These are phyloP conservation scores for Plenodomus tracheiphilus DNA, from an alignment of 2,329 filamentous ascomycete species.

Conservation along the genomic window DNA sequence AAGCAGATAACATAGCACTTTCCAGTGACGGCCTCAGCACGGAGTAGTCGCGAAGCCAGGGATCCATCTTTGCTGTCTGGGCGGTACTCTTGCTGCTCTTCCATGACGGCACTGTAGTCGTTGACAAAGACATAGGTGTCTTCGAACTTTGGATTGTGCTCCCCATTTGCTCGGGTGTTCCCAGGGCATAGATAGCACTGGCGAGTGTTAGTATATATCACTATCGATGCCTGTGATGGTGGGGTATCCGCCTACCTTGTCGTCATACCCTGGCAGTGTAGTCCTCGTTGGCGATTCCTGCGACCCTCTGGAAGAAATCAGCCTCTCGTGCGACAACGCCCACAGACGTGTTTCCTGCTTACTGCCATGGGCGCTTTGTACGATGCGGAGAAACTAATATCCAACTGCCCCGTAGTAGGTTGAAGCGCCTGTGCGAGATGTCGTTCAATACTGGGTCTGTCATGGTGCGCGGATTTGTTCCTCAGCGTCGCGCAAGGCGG, in stretches of 20 bases:
- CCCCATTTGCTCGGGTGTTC: conserved; percentile 85
- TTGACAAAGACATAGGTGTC: conserved; percentile 94
- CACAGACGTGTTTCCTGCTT: conserved; percentile 45
- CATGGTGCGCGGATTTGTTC: conserved; percentile 38
- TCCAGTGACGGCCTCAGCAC: conserved; percentile 83
- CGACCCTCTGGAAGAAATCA: conserved; percentile 46
- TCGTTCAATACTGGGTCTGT: conserved; percentile 71
- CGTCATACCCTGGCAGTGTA: conserved; percentile 76
- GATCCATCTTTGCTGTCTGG: conserved; percentile 55
- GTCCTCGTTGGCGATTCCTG: conserved; percentile 53
- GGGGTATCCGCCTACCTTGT: conserved; percentile 46
- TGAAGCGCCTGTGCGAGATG: conserved; percentile 90
- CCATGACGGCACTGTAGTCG: conserved; percentile 96
- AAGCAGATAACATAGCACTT: conserved; percentile 98
- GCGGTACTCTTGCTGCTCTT: conserved; percentile 81
- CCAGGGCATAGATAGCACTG: conserved; percentile 94
- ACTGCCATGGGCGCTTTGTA: conserved; percentile 98
- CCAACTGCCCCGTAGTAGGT: conserved; percentile 87
- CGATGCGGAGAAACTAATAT: conserved; percentile 93
- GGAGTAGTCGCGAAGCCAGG: conserved; percentile 74
- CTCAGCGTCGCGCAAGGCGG: conserved; percentile 9
- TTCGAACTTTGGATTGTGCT: conserved; percentile 82
- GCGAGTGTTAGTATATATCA: conserved; percentile 21
- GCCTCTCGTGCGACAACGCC: neutral
- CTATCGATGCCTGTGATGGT: neutral